phyloP scores from a whole-genome alignment of 1,139 yeast genomes.

The Yamadazyma spencermartinsiae region DNA sequence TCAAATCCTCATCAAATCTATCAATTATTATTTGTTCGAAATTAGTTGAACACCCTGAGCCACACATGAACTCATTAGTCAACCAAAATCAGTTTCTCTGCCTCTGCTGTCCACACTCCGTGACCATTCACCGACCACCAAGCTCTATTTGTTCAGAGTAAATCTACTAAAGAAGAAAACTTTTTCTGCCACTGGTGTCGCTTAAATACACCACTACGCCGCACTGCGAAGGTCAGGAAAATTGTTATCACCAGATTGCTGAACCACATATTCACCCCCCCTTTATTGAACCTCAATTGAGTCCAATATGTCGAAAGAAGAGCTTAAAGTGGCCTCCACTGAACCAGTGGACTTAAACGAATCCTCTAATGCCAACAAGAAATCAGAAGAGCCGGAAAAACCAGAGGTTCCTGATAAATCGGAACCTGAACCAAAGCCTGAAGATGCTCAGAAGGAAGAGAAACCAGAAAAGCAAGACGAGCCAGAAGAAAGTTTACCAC shows the following conservation, averaged over 20 bases:
- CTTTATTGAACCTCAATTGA: not conserved
- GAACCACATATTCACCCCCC: not conserved
- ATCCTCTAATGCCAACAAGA: slow-evolving; percentile 1
- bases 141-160: slow-evolving; percentile 5
- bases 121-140: slow-evolving; percentile 1
- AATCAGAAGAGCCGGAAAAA: slow-evolving; percentile 4
- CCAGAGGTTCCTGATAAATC: slow-evolving; percentile 1
- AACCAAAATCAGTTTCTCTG: slow-evolving; percentile 5
- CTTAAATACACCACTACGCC: not conserved
- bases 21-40: not conserved
- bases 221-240: not conserved
- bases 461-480: not conserved
- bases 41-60: not conserved
- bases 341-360: slow-evolving; percentile 35
- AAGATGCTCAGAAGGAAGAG: slow-evolving; percentile 1
- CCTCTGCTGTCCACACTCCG: slow-evolving; percentile 12
- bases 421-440: slow-evolving; percentile 7
- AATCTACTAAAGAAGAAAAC: slow-evolving; percentile 2
- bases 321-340: slow-evolving; percentile 32
- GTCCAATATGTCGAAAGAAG: slow-evolving; percentile 18
- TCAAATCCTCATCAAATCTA: too few relatives aligned
- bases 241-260: not conserved
- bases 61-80: not conserved
- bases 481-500: slow-evolving; percentile 49
- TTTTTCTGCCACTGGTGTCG: not conserved